Percentiles rank a stretch among this genome's conserved stretches.
Evolutionary conservation across 2,329 filamentous ascomycete genomes (phyloP).

Genomic region (Aspergillus tubingensis): DNA sequence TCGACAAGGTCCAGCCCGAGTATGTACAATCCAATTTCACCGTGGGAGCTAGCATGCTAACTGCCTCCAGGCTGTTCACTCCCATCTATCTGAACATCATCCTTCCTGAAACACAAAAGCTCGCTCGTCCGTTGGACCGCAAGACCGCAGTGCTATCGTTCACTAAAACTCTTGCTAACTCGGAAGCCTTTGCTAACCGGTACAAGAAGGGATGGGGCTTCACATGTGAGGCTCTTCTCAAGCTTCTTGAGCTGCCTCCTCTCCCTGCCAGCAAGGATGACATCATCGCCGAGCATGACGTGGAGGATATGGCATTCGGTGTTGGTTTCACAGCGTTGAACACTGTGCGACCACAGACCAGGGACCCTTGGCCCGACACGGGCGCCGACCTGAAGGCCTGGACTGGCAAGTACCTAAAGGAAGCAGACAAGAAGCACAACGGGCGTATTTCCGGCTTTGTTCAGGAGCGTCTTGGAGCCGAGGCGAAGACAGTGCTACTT

Average conservation of each 20-base stretch:
- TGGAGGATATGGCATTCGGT: slow-evolving; percentile 93
- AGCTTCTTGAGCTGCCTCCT: slow-evolving; percentile 85
- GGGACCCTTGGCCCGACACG: slow-evolving; percentile 85
- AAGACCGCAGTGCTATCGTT: slow-evolving; percentile 92
- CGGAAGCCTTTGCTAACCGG: slow-evolving; percentile 75
- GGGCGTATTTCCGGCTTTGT: slow-evolving; percentile 73
- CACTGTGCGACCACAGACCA: slow-evolving; percentile 74
- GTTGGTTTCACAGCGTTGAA: slow-evolving; percentile 92
- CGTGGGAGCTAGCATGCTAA: slow-evolving; percentile 16
- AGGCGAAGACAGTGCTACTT: slow-evolving; percentile 54
- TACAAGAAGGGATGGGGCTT: slow-evolving; percentile 89
- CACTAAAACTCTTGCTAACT: slow-evolving; percentile 88
- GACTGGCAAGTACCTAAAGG: slow-evolving; percentile 79
- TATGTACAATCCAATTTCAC: slow-evolving; percentile 38
- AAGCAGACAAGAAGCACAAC: slow-evolving; percentile 71
- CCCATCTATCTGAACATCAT: slow-evolving; percentile 85
- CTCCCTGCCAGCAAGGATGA: slow-evolving; percentile 71
- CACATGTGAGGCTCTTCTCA: slow-evolving; percentile 85
- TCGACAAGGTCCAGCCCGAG: slow-evolving; percentile 76
- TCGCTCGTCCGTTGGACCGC: slow-evolving; percentile 83
- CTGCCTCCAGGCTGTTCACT: slow-evolving; percentile 65
- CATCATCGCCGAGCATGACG: slow-evolving; percentile 80
- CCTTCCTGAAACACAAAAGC: slow-evolving; percentile 83
- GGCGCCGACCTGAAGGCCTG: slow-evolving; percentile 74
- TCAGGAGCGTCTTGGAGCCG: slow-evolving; percentile 66